phyloP scores from a whole-genome alignment of 169 alveolate species.

The Eimeria acervulina region DNA sequence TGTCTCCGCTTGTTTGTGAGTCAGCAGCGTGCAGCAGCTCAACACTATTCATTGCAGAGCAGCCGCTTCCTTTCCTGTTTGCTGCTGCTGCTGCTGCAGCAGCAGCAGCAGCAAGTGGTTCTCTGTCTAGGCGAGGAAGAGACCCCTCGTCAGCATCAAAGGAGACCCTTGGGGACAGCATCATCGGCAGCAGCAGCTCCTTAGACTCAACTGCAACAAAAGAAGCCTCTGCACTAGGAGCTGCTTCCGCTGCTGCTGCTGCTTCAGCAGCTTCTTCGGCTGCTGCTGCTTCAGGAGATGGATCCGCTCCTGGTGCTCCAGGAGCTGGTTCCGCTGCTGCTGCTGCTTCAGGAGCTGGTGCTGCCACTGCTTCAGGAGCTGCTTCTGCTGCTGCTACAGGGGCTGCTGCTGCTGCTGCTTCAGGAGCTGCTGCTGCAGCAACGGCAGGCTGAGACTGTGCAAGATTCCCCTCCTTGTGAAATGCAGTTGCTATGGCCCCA shows the following conservation, averaged over 20 bases:
- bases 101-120: neutral
- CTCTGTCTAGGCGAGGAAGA: too few relatives aligned
- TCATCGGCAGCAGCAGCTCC: too few relatives aligned
- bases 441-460: neutral
- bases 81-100: neutral
- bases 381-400: neutral
- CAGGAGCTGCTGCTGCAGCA: conserved; percentile 2
- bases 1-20: neutral
- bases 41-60: too few relatives aligned
- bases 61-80: neutral
- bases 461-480: neutral
- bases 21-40: too few relatives aligned
- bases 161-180: too few relatives aligned
- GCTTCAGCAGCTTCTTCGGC: neutral
- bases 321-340: neutral
- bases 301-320: neutral
- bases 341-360: neutral
- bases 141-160: too few relatives aligned
- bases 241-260: neutral
- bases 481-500: neutral
- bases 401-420: neutral
- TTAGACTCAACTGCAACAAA: too few relatives aligned
- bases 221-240: too few relatives aligned
- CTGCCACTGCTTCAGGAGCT: neutral
- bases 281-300: neutral